Evolutionary conservation across 352 stramenopile genomes (phyloP).

Genomic region (Phytopythium cucurbitacearum): DNA sequence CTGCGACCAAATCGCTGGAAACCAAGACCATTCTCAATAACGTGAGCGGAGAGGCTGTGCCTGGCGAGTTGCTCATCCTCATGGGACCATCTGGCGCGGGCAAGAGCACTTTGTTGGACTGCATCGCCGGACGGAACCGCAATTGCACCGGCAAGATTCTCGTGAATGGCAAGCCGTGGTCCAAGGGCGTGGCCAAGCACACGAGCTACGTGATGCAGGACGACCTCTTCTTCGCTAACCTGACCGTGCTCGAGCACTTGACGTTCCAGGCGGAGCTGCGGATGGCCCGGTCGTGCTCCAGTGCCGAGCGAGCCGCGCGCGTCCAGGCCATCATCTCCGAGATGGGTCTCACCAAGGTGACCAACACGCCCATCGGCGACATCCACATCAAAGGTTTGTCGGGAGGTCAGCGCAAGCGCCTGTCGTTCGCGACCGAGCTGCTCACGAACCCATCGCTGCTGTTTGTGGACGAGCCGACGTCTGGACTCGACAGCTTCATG

Average conservation of each 20-base stretch:
- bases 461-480: constrained; percentile 81
- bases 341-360: constrained; percentile 32
- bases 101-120: constrained; percentile 36
- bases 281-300: constrained; percentile 28
- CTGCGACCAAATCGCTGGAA: constrained; percentile 14
- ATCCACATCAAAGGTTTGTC: constrained; percentile 40
- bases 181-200: constrained; percentile 16
- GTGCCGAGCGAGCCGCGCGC: constrained; percentile 9
- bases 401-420: constrained; percentile 74
- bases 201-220: constrained; percentile 81
- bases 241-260: constrained; percentile 84
- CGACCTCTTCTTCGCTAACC: constrained; percentile 76
- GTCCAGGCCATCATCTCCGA: constrained; percentile 35
- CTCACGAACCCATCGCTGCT: constrained; percentile 63
- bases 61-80: constrained; percentile 26
- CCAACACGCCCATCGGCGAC: constrained; percentile 45
- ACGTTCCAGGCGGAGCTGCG: constrained; percentile 75
- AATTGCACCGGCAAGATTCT: constrained; percentile 45
- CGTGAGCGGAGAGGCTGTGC: constrained; percentile 26
- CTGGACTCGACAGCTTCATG: constrained; percentile 41
- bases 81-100: constrained; percentile 38
- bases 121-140: constrained; percentile 34
- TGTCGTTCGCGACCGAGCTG: constrained; percentile 79
- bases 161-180: constrained; percentile 51
- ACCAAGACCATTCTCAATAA: constrained; percentile 38